A percentile compares a stretch with the other conserved stretches of the same genome.
These are phyloP conservation scores for Ceratobasidium papillatum DNA, from an alignment of 1,284 basidiomycete genomes.

Conservation along the genomic window DNA sequence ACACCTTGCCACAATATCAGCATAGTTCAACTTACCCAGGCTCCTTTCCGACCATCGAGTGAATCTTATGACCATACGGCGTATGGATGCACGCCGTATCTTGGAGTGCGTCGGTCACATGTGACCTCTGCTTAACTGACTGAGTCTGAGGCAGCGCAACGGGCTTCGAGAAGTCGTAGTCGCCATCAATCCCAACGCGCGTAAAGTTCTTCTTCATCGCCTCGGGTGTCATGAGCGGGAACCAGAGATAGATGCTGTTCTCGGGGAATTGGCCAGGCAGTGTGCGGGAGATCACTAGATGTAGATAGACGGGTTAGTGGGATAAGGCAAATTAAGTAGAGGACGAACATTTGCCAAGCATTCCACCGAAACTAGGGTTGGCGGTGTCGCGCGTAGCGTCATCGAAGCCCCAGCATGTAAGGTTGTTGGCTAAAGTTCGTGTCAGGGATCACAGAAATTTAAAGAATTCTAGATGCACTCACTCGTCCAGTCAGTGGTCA, in stretches of 20 bases:
- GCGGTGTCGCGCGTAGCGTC: constrained; percentile 76
- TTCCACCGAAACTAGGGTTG: constrained; percentile 78
- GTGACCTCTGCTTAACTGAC: constrained; percentile 59
- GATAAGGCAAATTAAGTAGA: not conserved
- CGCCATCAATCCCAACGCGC: constrained; percentile 60
- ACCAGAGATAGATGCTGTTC: constrained; percentile 72
- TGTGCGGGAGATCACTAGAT: constrained; percentile 26
- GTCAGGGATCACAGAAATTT: not conserved
- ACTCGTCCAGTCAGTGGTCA: constrained; percentile 80
- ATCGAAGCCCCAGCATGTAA: constrained; percentile 83
- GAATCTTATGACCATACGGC: constrained; percentile 58
- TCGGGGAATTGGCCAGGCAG: constrained; percentile 46
- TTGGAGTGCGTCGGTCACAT: constrained; percentile 63
- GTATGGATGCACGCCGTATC: constrained; percentile 58
- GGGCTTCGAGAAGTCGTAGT: constrained; percentile 59
- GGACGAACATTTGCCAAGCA: constrained; percentile 53
- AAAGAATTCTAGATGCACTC: not conserved
- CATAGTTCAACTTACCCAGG: constrained; percentile 59
- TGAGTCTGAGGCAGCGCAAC: constrained; percentile 50
- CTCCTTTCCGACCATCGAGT: constrained; percentile 61
- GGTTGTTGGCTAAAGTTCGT: constrained; percentile 60
- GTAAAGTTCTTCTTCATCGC: constrained; percentile 68
- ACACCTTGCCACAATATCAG: not conserved
- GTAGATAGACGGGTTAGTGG: not conserved
- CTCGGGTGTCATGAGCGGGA: constrained; percentile 82